These are phyloP conservation scores for Skeletonema grethae DNA, from an alignment of 108 stramenopile species.

Conservation along the genomic window DNA sequence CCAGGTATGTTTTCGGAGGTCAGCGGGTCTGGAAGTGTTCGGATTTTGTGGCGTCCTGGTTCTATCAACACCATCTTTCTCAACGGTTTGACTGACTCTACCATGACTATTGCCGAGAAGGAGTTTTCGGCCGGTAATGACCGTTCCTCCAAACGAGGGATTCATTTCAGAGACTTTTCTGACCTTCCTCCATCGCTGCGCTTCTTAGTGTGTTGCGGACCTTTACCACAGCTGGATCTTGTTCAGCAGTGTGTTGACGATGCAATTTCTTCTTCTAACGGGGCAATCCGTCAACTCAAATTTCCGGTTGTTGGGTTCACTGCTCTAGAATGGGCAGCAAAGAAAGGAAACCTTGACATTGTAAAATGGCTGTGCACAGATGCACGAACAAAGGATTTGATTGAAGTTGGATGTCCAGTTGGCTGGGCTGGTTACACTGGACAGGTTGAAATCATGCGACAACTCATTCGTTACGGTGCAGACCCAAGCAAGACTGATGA, in stretches of 20 bases:
- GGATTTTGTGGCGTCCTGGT: conserved; percentile 9
- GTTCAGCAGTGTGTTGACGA: conserved; percentile 13
- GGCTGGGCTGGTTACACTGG: conserved; percentile 39
- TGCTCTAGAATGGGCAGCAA: conserved; percentile 27
- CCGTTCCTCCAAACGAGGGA: neutral
- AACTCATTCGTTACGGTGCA: conserved; percentile 20
- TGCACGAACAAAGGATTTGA: conserved; percentile 15
- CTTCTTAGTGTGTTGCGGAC: conserved; percentile 24
- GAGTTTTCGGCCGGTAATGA: neutral
- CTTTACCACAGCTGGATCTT: conserved; percentile 10
- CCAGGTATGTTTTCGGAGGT: neutral
- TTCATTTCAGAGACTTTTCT: conserved; percentile 14
- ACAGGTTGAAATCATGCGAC: conserved; percentile 18
- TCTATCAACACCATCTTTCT: conserved; percentile 1
- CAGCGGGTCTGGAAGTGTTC: conserved; percentile 10
- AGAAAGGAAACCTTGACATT: conserved; percentile 25
- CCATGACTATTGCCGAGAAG: neutral
- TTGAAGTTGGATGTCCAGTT: conserved; percentile 17
- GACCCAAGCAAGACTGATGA: conserved; percentile 21
- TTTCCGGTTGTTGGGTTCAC: conserved; percentile 16
- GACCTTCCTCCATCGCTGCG: conserved; percentile 8
- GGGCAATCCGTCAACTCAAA: neutral
- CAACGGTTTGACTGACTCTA: neutral
- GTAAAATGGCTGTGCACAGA: conserved; percentile 35
- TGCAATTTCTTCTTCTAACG: conserved; percentile 2